Evolutionary conservation across 495 filamentous ascomycete genomes (phyloP), one percentile per base, ranked within the genome.

Genomic region (Neohortaea acidophila): DNA sequence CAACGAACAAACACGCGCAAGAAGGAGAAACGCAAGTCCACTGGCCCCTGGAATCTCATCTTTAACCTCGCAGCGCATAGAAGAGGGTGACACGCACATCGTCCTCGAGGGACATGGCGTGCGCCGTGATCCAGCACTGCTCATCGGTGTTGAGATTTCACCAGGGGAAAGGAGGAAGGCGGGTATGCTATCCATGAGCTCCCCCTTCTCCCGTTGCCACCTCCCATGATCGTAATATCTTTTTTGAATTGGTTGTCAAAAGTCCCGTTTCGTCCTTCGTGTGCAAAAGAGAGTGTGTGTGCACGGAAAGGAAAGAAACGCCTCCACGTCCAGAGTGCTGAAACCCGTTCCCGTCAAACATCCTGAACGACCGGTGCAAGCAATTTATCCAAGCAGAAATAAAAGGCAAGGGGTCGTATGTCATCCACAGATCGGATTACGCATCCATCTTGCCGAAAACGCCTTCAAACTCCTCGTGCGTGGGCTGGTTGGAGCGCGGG

Each of bases 371-470:
- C n/a, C n/a, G n/a, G n/a, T n/a, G n/a, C n/a, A n/a, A n/a, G n/a
- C n/a, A n/a, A n/a, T n/a, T n/a, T n/a, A n/a, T n/a, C n/a, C n/a
- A n/a, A n/a, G n/a, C n/a, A n/a, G n/a, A n/a, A n/a, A n/a, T n/a
- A n/a, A n/a, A n/a, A n/a, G n/a, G n/a, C n/a, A n/a, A n/a, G n/a
- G n/a, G n/a, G n/a, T n/a, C n/a, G n/a, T n/a, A n/a, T n/a, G n/a
- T n/a, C n/a, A n/a, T n/a, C n/a, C n/a, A n/a, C 10, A 20, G 26
- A 8, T 20, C 20, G 3, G 4, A 30, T 33, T 48, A 93, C 59
- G 89, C 84, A 55, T 97, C 89, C 87, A 94, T 94, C 42, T 72
- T 73, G 17, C 89, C 89, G 65, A 97, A 97, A 35, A 97, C 70
- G 42, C 84, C 86, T 44, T 94, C 89, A 37, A 94, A 87, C 33